phyloP scores from a whole-genome alignment of 768 basidiomycete genomes.

The Hypsizygus marmoreus region DNA sequence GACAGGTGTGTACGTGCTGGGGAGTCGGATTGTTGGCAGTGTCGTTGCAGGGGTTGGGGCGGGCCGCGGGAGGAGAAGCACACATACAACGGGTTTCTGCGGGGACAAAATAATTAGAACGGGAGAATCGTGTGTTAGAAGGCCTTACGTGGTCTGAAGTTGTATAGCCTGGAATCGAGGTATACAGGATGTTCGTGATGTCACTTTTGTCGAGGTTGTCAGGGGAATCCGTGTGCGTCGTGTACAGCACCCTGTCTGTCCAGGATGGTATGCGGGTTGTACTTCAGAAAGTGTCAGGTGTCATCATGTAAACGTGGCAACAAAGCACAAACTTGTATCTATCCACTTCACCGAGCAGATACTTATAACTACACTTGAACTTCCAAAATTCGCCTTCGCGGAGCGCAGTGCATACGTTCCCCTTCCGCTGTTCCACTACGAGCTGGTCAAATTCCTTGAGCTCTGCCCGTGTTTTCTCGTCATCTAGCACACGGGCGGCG shows the following conservation, averaged over 20 bases:
- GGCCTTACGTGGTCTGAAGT: slow-evolving; percentile 84
- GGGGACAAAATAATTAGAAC: not conserved
- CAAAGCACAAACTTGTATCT: slow-evolving; percentile 63
- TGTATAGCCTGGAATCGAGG: slow-evolving; percentile 79
- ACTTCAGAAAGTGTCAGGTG: slow-evolving; percentile 34
- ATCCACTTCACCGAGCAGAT: slow-evolving; percentile 77
- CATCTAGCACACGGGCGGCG: slow-evolving; percentile 44
- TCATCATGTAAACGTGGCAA: slow-evolving; percentile 5
- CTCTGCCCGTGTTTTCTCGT: slow-evolving; percentile 55
- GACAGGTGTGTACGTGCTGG: slow-evolving; percentile 47
- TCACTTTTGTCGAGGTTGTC: slow-evolving; percentile 49
- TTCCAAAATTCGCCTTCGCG: slow-evolving; percentile 86
- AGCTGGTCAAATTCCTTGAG: slow-evolving; percentile 79
- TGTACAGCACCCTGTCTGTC: slow-evolving; percentile 91
- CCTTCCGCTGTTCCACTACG: slow-evolving; percentile 58
- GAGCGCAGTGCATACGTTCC: slow-evolving; percentile 69
- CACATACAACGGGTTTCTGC: slow-evolving; percentile 84
- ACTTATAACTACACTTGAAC: slow-evolving; percentile 94
- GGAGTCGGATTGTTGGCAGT: slow-evolving; percentile 52
- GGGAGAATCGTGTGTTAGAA: not conserved
- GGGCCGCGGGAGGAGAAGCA: slow-evolving; percentile 62
- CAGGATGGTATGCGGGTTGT: slow-evolving; percentile 80
- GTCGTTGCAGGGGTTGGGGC: slow-evolving; percentile 22
- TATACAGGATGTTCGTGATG: slow-evolving; percentile 72
- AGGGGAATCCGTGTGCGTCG: slow-evolving; percentile 69